A percentile compares a stretch with the other conserved stretches of the same genome.
These are phyloP conservation scores for Trichocladium uniseriatum DNA, from an alignment of 495 filamentous ascomycete genomes.

Conservation along the genomic window DNA sequence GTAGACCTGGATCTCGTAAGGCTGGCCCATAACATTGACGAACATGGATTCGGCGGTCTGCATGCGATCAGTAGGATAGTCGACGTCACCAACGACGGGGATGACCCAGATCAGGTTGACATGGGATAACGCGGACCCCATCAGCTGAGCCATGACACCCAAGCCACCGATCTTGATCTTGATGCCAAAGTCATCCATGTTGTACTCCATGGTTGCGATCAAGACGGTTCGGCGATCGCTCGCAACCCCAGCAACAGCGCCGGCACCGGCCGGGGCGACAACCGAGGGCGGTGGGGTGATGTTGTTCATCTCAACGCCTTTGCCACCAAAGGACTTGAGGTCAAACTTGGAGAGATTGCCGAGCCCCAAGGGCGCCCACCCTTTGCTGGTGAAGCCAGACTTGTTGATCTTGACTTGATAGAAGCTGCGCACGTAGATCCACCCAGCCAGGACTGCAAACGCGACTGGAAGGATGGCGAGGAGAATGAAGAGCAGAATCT, in stretches of 20 bases:
- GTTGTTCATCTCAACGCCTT: conserved; percentile 29
- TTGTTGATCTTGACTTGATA: conserved; percentile 67
- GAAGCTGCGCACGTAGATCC: conserved; percentile 55
- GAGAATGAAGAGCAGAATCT: conserved; percentile 50
- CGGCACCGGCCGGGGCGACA: conserved; percentile 8
- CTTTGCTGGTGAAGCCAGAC: conserved; percentile 45
- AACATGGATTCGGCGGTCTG: conserved; percentile 52
- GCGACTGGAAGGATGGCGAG: conserved; percentile 48
- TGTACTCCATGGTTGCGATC: conserved; percentile 65
- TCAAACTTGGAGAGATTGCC: conserved; percentile 21
- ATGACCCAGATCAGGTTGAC: conserved; percentile 69
- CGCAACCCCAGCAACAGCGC: background rate
- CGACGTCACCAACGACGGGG: conserved; percentile 59
- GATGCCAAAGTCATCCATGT: conserved; percentile 62
- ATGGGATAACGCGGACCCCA: conserved; percentile 59
- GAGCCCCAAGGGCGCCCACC: conserved; percentile 19
- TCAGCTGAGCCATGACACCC: conserved; percentile 63
- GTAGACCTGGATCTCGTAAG: conserved; percentile 56
- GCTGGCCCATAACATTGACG: conserved; percentile 55
- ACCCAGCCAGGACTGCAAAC: conserved; percentile 43
- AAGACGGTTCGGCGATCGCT: conserved; percentile 45
- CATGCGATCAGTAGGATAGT: conserved; percentile 49
- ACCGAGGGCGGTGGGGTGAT: conserved; percentile 21
- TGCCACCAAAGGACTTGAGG: conserved; percentile 41
- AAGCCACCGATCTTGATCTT: conserved; percentile 68